These are phyloP conservation scores for Solanum stenotomum DNA, from an alignment of 257 asterid genomes.

Conservation along the genomic window DNA sequence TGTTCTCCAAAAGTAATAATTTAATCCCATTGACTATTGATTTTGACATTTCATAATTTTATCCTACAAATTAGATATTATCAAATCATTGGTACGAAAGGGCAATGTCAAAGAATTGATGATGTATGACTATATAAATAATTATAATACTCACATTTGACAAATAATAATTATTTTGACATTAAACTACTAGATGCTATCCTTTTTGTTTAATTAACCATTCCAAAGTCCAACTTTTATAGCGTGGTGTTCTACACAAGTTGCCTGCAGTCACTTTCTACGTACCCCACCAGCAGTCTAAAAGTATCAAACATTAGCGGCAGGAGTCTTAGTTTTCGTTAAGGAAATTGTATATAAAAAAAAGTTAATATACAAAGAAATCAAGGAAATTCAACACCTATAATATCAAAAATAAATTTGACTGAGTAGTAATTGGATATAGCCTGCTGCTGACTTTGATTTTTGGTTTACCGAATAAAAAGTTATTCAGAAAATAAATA, in stretches of 20 bases:
- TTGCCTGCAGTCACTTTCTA: not conserved
- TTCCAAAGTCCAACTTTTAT: not conserved
- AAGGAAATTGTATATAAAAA: no score
- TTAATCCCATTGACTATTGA: not conserved
- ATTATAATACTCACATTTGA: not conserved
- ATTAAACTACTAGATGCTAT: not conserved
- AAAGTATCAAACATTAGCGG: no score
- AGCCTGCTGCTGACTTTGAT: no score
- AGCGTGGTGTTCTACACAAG: not conserved
- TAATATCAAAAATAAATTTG: no score
- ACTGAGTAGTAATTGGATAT: no score
- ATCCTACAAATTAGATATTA: not conserved
- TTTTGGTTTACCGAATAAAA: no score
- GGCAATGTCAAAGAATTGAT: not conserved
- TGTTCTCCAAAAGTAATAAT: not conserved
- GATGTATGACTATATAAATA: not conserved
- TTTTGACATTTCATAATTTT: not conserved
- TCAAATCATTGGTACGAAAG: not conserved
- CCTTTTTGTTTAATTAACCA: not conserved
- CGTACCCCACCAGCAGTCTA: not conserved
- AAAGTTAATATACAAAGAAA: no score
- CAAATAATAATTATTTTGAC: not conserved
- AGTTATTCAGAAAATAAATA: no score
- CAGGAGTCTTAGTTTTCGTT: no score
- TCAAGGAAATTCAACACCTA: no score